phyloP scores from a whole-genome alignment of 1,284 basidiomycete species.

The Ceratorhiza oryzae-sativae region DNA sequence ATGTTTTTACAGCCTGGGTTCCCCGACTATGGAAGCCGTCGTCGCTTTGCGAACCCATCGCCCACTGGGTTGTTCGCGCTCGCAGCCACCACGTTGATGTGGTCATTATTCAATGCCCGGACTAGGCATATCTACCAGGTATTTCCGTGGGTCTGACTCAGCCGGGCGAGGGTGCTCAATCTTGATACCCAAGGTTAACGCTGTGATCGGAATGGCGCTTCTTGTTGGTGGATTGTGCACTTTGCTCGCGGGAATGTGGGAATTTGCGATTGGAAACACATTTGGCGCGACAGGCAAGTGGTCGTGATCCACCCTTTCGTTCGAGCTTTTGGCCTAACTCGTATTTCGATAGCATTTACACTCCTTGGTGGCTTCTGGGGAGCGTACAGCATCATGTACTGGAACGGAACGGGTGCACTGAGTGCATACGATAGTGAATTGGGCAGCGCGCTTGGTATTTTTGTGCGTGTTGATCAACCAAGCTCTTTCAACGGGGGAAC shows the following conservation, averaged over 20 bases:
- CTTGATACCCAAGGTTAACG: slow-evolving; percentile 54
- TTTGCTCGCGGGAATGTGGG: slow-evolving; percentile 49
- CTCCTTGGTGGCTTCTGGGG: slow-evolving; percentile 48
- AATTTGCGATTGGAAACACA: slow-evolving; percentile 53
- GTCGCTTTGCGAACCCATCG: slow-evolving; percentile 36
- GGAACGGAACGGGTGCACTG: slow-evolving; percentile 40
- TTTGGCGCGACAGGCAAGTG: slow-evolving; percentile 54
- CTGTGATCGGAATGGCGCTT: slow-evolving; percentile 50
- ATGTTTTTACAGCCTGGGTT: slow-evolving; percentile 16
- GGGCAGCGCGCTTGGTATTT: slow-evolving; percentile 43
- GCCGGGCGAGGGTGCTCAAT: too few relatives aligned
- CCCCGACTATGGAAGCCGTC: slow-evolving; percentile 15
- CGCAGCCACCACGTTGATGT: slow-evolving; percentile 53
- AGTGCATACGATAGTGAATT: slow-evolving; percentile 32
- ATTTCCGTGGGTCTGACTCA: too few relatives aligned
- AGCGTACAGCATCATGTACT: slow-evolving; percentile 44
- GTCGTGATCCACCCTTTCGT: too few relatives aligned
- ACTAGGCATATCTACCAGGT: slow-evolving; percentile 46
- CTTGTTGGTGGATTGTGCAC: slow-evolving; percentile 53
- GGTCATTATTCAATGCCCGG: slow-evolving; percentile 40
- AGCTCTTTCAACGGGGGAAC: background rate
- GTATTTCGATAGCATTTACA: slow-evolving; percentile 46
- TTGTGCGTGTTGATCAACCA: slow-evolving; percentile 25
- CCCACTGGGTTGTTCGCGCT: slow-evolving; percentile 38
- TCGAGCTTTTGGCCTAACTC: too few relatives aligned